phyloP scores from a whole-genome alignment of 148 eudicot genomes.

The Chenopodium suecicum region DNA sequence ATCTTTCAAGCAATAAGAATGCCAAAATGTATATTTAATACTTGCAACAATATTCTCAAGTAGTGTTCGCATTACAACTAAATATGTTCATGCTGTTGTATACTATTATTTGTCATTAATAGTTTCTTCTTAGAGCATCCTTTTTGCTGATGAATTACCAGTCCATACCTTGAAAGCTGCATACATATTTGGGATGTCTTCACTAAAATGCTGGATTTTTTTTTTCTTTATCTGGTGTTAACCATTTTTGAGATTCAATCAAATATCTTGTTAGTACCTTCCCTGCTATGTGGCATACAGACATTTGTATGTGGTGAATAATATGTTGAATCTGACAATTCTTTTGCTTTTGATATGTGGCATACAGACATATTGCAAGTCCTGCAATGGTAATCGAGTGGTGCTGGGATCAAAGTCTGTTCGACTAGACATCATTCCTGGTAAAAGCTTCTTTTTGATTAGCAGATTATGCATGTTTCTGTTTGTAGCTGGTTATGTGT shows the following conservation, averaged over 20 bases:
- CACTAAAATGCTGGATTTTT: not conserved
- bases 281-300: not conserved
- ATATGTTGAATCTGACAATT: slow-evolving; percentile 1
- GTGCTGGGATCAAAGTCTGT: slow-evolving; percentile 41
- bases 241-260: not conserved
- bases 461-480: not conserved
- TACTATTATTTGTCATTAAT: too few species aligned
- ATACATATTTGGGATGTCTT: not conserved
- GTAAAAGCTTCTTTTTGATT: slow-evolving; percentile 23
- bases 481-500: not conserved
- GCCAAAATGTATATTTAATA: too few species aligned
- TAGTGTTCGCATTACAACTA: not conserved
- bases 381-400: slow-evolving; percentile 42
- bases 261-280: not conserved
- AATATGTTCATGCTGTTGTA: too few species aligned
- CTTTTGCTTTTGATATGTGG: slow-evolving; percentile 4
- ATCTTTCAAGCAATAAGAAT: too few species aligned
- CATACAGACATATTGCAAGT: slow-evolving; percentile 36
- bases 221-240: not conserved
- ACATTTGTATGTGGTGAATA: not conserved
- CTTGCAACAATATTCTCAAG: not conserved
- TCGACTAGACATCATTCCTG: slow-evolving; percentile 41
- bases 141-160: not conserved
- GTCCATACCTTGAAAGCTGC: not conserved
- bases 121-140: not conserved